These are phyloP conservation scores for Candida pseudoviswanathii DNA, from an alignment of 1,139 yeast species.

Conservation along the genomic window DNA sequence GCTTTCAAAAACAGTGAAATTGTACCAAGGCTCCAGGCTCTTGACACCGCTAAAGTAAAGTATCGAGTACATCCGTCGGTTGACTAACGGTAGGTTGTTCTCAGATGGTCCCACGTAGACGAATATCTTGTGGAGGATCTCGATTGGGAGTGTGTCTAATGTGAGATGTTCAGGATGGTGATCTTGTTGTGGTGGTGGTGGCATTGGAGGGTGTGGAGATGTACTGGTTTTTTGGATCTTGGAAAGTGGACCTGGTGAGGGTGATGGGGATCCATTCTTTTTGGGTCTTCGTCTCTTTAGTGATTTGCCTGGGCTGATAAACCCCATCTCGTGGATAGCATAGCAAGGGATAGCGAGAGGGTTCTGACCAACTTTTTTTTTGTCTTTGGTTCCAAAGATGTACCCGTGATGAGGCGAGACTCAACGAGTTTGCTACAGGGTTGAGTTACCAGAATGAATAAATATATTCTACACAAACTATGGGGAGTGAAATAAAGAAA, in stretches of 20 bases:
- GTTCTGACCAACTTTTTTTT: not conserved
- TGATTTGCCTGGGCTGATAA: slow-evolving; percentile 30
- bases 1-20: slow-evolving; percentile 18
- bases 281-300: slow-evolving; percentile 10
- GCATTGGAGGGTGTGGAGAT: slow-evolving; percentile 3
- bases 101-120: slow-evolving; percentile 28
- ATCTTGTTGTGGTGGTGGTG: not conserved
- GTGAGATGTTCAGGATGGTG: not conserved
- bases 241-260: not conserved
- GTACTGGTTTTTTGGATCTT: too few relatives aligned
- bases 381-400: not conserved
- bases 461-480: not conserved
- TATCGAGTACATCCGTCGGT: slow-evolving; percentile 24
- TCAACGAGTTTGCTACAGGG: too few relatives aligned
- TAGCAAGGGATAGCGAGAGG: not conserved
- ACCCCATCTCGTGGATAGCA: slow-evolving; percentile 28
- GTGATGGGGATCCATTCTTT: not conserved
- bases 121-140: slow-evolving; percentile 34
- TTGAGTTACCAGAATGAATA: not conserved
- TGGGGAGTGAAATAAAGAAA: not conserved
- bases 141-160: slow-evolving; percentile 28
- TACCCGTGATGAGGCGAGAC: not conserved
- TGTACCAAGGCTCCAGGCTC: slow-evolving; percentile 14
- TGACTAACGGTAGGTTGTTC: slow-evolving; percentile 27
- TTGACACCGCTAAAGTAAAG: slow-evolving; percentile 20